Evolutionary conservation across 202 grass and related monocot genomes (phyloP), one percentile per base, ranked within the genome.

Genomic region (Panicum virgatum): DNA sequence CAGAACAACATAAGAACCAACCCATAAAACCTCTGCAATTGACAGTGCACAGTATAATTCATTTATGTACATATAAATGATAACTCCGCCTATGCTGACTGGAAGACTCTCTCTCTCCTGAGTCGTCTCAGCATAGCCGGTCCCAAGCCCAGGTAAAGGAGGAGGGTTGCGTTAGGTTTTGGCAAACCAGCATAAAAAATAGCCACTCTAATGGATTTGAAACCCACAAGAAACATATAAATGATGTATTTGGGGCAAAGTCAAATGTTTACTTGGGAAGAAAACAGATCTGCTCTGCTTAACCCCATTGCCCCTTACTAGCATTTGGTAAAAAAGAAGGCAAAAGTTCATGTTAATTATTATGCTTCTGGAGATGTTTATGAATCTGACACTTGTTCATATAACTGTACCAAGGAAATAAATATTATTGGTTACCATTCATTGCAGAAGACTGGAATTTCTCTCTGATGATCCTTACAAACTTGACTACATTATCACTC

Each of bases 401-500:
- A 40, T 12, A 42, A 26, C 44, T 6, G 14, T 57, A 58, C 8
- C 14, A 52, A 73, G 32, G 59, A 36, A 50, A 37, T 27, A 25
- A 12, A 64, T 36, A 64, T 36, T 72, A 84, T 65, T 38, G 15
- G 6, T 30, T 95, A 98, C 96, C 96, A 83, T 77, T 66, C 36
- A 83, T 47, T 40, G 82, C 26, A 87, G 82, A 73, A 85, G 66
- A 64, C 77, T 86, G 86, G 74, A 98, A 89, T 46, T 82, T 96
- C 63, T 86, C 83, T 80, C 96, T 88, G 70, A 86, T 80, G 19
- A 77, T 88, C 80, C 85, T 91, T 23, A 90, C 73, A 85, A 92
- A 93, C 78, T 84, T 79, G 76, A 57, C 62, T 8, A 90, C 12
- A 85, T 85, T 14, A 19, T 83, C 75, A 54, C 60, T 87, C 84